These are phyloP conservation scores for Talaromyces ruber DNA, from an alignment of 495 filamentous ascomycete genomes.

Conservation along the genomic window DNA sequence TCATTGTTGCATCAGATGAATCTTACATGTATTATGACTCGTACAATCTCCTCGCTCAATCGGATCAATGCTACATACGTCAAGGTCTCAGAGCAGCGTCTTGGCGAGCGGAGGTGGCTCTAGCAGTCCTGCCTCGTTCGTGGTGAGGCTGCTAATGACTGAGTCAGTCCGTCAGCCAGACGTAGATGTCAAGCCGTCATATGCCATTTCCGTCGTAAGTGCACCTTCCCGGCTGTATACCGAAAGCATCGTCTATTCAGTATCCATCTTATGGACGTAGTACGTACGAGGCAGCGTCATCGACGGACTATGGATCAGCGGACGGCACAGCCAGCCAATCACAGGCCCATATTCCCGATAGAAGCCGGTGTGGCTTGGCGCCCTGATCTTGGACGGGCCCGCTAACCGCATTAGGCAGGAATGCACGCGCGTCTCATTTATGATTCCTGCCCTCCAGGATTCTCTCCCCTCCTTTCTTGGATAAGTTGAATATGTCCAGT, in stretches of 20 bases:
- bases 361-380: neutral
- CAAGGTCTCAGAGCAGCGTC: neutral
- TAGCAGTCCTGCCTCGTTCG: neutral
- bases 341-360: neutral
- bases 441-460: neutral
- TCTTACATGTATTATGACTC: neutral
- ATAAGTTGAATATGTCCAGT: too few species aligned
- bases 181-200: neutral
- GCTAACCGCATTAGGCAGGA: neutral
- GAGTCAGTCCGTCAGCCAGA: neutral
- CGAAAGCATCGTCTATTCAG: too few species aligned
- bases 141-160: neutral
- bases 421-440: slow-evolving; percentile 4
- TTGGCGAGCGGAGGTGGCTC: neutral
- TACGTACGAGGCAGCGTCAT: neutral
- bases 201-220: neutral
- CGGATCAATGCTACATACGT: neutral
- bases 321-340: neutral
- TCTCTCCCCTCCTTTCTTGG: too few species aligned
- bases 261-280: too few species aligned
- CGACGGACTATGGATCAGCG: neutral
- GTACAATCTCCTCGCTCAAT: neutral
- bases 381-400: neutral
- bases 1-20: neutral
- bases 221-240: too few species aligned